phyloP scores from a whole-genome alignment of 1,284 basidiomycete species.

The Heimioporus retisporus region DNA sequence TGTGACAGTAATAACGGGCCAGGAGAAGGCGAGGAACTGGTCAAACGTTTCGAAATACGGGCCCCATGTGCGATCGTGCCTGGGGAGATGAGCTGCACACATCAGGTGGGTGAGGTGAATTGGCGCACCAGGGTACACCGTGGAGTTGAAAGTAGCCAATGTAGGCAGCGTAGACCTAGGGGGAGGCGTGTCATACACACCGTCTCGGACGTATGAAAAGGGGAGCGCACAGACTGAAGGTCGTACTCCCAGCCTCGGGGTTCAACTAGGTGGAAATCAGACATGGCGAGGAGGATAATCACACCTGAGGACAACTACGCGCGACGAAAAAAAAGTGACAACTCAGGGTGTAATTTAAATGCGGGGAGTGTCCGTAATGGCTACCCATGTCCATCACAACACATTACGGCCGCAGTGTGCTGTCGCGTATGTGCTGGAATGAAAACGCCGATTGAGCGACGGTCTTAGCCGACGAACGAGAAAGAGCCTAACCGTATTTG shows the following conservation, averaged over 20 bases:
- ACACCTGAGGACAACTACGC: not conserved
- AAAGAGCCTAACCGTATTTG: too few species aligned
- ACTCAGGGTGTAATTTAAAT: constrained; percentile 35
- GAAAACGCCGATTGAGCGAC: too few species aligned
- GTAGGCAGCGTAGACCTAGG: constrained; percentile 84
- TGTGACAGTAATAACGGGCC: constrained; percentile 87
- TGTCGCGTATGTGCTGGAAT: too few species aligned
- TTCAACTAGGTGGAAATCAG: constrained; percentile 79
- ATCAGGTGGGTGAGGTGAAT: constrained; percentile 3
- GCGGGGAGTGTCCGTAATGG: not conserved
- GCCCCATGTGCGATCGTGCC: constrained; percentile 88
- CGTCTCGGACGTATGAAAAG: not conserved
- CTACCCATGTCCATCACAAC: too few species aligned
- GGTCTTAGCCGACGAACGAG: too few species aligned
- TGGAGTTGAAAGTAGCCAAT: constrained; percentile 86
- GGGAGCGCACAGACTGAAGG: constrained; percentile 76
- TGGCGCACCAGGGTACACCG: constrained; percentile 74
- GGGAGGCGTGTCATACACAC: constrained; percentile 10
- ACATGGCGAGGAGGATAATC: constrained; percentile 49
- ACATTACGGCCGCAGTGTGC: too few species aligned
- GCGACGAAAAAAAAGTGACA: constrained; percentile 1
- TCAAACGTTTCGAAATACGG: constrained; percentile 85
- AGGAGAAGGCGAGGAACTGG: constrained; percentile 85
- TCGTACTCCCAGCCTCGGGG: constrained; percentile 87
- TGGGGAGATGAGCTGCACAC: constrained; percentile 33